phyloP scores from a whole-genome alignment of 768 basidiomycete species.

The Royoungia palumana region DNA sequence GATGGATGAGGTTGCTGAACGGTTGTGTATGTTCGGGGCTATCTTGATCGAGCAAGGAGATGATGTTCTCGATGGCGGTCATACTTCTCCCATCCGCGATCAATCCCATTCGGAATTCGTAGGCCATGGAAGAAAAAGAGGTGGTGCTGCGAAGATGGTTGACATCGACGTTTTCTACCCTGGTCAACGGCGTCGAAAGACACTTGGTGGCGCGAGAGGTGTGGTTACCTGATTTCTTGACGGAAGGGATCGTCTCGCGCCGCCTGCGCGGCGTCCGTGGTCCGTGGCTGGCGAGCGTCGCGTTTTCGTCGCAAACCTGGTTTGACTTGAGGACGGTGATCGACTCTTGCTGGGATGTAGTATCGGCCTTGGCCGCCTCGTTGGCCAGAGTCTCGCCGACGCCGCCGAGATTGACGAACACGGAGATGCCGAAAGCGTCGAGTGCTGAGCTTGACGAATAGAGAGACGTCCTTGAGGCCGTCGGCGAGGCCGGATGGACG shows the following conservation, averaged over 20 bases:
- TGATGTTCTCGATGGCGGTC: conserved; percentile 23
- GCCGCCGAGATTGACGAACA: conserved; percentile 11
- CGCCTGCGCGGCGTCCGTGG: conserved; percentile 8
- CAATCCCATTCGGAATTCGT: conserved; percentile 23
- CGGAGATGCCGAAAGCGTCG: conserved; percentile 18
- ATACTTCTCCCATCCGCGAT: conserved; percentile 25
- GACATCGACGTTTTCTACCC: conserved; percentile 9
- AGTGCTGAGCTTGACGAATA: conserved; percentile 16
- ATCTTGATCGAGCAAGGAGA: conserved; percentile 28
- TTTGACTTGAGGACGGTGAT: background rate
- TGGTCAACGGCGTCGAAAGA: conserved; percentile 18
- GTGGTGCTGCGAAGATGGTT: conserved; percentile 14
- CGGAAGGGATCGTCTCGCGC: conserved; percentile 14
- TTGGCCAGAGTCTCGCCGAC: background rate
- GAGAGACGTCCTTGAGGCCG: conserved; percentile 8
- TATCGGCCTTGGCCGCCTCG: background rate
- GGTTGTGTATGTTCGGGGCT: conserved; percentile 12
- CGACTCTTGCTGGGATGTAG: too few species aligned
- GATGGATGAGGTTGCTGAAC: background rate
- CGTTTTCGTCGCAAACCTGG: conserved; percentile 3
- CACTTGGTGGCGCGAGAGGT: conserved; percentile 6
- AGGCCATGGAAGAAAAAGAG: conserved; percentile 28
- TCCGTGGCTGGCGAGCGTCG: background rate
- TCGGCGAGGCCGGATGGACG: background rate
- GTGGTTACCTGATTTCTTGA: background rate